phyloP scores from a whole-genome alignment of 179 eudicot species.

The Camellia oleifera region DNA sequence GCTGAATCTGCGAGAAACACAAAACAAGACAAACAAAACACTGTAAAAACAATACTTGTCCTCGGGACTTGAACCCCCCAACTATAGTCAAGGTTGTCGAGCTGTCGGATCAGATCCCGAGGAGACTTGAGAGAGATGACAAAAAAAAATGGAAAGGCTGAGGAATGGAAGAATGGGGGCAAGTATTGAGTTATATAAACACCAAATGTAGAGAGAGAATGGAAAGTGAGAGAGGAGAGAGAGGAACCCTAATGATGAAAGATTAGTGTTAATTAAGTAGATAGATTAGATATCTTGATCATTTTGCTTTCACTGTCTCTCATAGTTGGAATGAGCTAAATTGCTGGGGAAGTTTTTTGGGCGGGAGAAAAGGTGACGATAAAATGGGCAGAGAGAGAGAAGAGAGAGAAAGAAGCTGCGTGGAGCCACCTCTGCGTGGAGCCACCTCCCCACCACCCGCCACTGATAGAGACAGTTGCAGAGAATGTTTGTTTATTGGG shows the following conservation, averaged over 20 bases:
- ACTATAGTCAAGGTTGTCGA: background rate
- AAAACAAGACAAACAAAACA: background rate
- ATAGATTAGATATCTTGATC: constrained; percentile 14
- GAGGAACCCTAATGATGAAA: constrained; percentile 31
- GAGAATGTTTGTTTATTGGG: constrained; percentile 6
- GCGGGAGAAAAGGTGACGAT: constrained; percentile 24
- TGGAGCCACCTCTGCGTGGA: constrained; percentile 29
- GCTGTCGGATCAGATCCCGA: constrained; percentile 13
- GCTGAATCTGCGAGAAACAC: background rate
- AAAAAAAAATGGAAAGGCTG: background rate
- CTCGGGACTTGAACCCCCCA: constrained; percentile 31
- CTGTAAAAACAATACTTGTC: background rate
- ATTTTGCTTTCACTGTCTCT: constrained; percentile 24
- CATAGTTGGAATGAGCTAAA: constrained; percentile 29
- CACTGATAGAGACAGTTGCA: constrained; percentile 29
- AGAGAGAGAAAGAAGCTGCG: constrained; percentile 6
- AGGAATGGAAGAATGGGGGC: constrained; percentile 12
- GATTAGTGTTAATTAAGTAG: background rate
- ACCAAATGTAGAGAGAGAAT: constrained; percentile 6
- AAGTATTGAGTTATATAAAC: constrained; percentile 10
- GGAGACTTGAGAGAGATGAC: background rate
- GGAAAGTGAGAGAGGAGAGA: background rate
- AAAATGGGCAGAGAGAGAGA: constrained; percentile 4
- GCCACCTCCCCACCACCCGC: constrained; percentile 42
- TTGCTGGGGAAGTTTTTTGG: constrained; percentile 33